Evolutionary conservation across 345 rosid species (phyloP).

Genomic region (Gynandropsis gynandra): DNA sequence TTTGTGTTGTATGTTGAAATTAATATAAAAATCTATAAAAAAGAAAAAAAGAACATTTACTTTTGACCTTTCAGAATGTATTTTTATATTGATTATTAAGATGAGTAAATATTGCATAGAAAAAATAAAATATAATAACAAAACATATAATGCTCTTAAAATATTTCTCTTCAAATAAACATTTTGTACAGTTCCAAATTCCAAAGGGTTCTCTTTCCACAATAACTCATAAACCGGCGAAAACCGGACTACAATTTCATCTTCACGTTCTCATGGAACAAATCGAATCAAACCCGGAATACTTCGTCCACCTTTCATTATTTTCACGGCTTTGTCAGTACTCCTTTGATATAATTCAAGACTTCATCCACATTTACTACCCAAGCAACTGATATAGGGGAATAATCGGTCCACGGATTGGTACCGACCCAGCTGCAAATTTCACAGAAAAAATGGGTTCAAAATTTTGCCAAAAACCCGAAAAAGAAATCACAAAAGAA

Average conservation of each 20-base stretch:
- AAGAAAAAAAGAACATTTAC: too few relatives aligned
- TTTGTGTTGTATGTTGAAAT: too few relatives aligned
- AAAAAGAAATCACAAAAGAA: neutral
- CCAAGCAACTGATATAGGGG: slow-evolving; percentile 81
- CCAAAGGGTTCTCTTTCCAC: too few relatives aligned
- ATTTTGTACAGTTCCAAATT: too few relatives aligned
- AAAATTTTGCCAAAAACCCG: neutral
- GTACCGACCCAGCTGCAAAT: slow-evolving; percentile 58
- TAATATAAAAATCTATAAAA: too few relatives aligned
- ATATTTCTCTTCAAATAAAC: too few relatives aligned
- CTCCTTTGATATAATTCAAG: slow-evolving; percentile 35
- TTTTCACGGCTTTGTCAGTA: slow-evolving; percentile 59
- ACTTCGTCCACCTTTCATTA: neutral
- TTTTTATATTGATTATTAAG: too few relatives aligned
- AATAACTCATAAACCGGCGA: too few relatives aligned
- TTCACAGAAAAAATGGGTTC: neutral
- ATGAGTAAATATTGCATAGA: too few relatives aligned
- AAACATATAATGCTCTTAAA: too few relatives aligned
- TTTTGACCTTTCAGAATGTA: too few relatives aligned
- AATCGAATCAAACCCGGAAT: neutral
- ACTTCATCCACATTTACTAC: slow-evolving; percentile 62
- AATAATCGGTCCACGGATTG: slow-evolving; percentile 83
- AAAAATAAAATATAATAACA: too few relatives aligned
- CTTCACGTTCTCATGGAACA: slow-evolving; percentile 20
- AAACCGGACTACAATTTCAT: neutral